Evolutionary conservation across 208 protist genomes (phyloP).

Genomic region (Willaertia magna): DNA sequence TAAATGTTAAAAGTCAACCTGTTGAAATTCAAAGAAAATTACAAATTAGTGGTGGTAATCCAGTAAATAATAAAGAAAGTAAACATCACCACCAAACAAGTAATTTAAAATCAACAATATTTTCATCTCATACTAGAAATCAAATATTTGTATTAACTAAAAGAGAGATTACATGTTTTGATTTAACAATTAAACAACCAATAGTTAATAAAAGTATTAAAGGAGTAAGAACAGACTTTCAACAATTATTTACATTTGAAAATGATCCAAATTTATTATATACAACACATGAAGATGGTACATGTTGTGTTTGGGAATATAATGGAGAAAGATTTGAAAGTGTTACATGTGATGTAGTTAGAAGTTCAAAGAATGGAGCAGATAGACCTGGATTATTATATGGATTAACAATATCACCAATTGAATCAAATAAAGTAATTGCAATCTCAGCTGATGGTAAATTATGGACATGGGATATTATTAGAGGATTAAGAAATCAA

Average conservation of each 20-base stretch:
- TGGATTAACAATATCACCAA: background rate
- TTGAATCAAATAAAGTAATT: background rate
- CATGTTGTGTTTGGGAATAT: background rate
- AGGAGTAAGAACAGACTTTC: background rate
- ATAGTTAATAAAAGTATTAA: background rate
- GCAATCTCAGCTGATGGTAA: background rate
- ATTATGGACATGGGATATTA: background rate
- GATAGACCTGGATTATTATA: slow-evolving; percentile 9
- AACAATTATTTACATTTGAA: background rate
- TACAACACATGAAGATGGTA: background rate
- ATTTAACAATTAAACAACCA: background rate
- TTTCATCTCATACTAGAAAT: background rate
- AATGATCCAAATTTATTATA: background rate
- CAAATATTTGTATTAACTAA: background rate
- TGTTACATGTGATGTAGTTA: background rate
- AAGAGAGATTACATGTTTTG: background rate
- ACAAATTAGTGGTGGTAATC: background rate
- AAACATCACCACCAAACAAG: background rate
- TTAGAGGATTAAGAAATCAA: background rate
- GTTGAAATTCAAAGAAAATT: background rate
- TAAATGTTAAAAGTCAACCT: background rate
- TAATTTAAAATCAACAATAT: background rate
- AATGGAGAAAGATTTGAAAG: background rate
- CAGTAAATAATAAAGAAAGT: background rate
- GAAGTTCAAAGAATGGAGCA: background rate